Evolutionary conservation across 805 yeast genomes (phyloP).

Genomic region (Suhomyces canberraensis): DNA sequence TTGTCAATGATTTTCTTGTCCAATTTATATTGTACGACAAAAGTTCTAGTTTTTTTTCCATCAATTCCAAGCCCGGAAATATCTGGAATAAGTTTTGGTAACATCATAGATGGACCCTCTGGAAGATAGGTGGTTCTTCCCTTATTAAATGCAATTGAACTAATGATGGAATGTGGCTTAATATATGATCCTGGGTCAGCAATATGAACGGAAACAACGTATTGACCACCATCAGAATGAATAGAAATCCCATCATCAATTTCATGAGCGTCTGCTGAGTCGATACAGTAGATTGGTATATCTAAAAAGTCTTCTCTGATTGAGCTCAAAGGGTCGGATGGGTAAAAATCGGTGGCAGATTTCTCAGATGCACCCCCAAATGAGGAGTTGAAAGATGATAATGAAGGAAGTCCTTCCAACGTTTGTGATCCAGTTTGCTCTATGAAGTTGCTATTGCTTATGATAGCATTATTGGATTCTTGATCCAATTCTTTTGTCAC

Average conservation of each 20-base stretch:
- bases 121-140: constrained; percentile 74
- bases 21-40: constrained; percentile 33
- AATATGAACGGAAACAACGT: constrained; percentile 62
- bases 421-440: neutral
- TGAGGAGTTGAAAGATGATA: neutral
- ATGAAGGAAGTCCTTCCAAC: neutral
- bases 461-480: neutral
- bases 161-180: constrained; percentile 35
- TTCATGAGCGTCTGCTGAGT: constrained; percentile 75
- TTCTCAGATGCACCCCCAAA: neutral
- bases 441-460: neutral
- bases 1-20: constrained; percentile 16
- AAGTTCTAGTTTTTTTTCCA: constrained; percentile 40
- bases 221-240: constrained; percentile 25
- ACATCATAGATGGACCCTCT: constrained; percentile 61
- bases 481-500: neutral
- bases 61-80: constrained; percentile 51
- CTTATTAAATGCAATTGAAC: constrained; percentile 57
- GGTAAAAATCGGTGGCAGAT: constrained; percentile 18
- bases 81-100: constrained; percentile 56
- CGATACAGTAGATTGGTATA: constrained; percentile 75
- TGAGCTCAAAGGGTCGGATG: constrained; percentile 25
- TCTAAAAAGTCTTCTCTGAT: constrained; percentile 42
- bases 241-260: constrained; percentile 91
- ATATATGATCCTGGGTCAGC: constrained; percentile 84